Evolutionary conservation across 139 green algal genomes (phyloP).

Genomic region (Ettlia oleoabundans): DNA sequence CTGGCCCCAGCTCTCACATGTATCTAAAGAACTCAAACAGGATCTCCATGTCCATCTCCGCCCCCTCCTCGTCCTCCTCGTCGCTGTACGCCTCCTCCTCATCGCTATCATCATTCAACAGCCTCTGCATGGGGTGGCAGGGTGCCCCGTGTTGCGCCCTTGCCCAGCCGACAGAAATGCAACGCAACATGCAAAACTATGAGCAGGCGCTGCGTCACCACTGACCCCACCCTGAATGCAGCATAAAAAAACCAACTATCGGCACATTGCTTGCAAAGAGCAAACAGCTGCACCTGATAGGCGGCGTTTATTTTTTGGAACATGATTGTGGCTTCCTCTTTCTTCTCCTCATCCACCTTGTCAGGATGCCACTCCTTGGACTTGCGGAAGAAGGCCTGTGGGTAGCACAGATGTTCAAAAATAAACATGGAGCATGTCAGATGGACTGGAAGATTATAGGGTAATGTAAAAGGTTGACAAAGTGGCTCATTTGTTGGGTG

Average conservation of each 20-base stretch:
- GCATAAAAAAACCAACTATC: neutral
- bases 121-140: neutral
- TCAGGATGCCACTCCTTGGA: slow-evolving; percentile 37
- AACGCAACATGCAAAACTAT: neutral
- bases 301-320: slow-evolving; percentile 36
- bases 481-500: too few relatives aligned
- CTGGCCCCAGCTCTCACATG: slow-evolving; percentile 11
- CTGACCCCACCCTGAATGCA: neutral
- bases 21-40: slow-evolving; percentile 33
- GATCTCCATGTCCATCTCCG: neutral
- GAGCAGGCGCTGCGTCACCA: too few relatives aligned
- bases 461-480: too few relatives aligned
- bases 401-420: too few relatives aligned
- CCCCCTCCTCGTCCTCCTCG: slow-evolving; percentile 8
- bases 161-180: neutral
- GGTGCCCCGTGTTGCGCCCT: neutral
- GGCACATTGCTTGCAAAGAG: neutral
- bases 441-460: too few relatives aligned
- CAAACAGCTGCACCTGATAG: slow-evolving; percentile 1
- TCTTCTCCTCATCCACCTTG: slow-evolving; percentile 28
- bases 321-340: slow-evolving; percentile 27
- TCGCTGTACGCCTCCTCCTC: slow-evolving; percentile 17
- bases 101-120: slow-evolving; percentile 13
- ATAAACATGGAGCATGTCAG: too few relatives aligned
- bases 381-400: neutral